Evolutionary conservation across 768 basidiomycete genomes (phyloP), one percentile per base, ranked within the genome.

Genomic region (Candolleomyces eurysporus): DNA sequence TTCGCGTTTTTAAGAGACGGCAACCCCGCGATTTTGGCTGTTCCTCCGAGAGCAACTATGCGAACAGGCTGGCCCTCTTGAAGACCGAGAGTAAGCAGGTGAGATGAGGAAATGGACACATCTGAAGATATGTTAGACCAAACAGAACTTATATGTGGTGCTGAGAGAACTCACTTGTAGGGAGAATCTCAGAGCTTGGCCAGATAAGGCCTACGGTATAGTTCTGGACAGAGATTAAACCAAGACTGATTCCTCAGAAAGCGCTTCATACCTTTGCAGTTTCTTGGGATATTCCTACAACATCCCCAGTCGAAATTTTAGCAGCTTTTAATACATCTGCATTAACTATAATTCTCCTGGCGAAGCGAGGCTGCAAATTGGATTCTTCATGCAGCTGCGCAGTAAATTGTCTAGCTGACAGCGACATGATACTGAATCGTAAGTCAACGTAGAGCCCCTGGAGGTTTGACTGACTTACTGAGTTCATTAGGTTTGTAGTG

Each of bases 251-350:
- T 26, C 2, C 26, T 26, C 26, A 26, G 26, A 26, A 26, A 26
- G 26, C 26, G 26, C 26, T 26, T 26, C 26, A 36, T 36, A 36
- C 36, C 36, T n/a, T n/a, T n/a, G n/a, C n/a, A n/a, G n/a, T n/a
- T n/a, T n/a, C n/a, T n/a, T n/a, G n/a, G n/a, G n/a, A n/a, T n/a
- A n/a, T n/a, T n/a, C n/a, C 84, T 57, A 92, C 73, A 36, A 87
- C 75, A 71, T 93, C 91, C 17, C 90, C 90, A 42, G 91, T 88
- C 58, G 77, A 83, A 9, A 89, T 68, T 73, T 84, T 90, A 36
- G 82, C 70, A 26, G 77, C 67, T 70, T 88, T 91, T 56, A 92
- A 69, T 48, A 78, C 68, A 52, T 90, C 88, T 58, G 82, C 73
- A 68, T 88, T 84, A 65, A 91, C 71, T 69, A 85, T 73, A 70